phyloP scores from a whole-genome alignment of 768 basidiomycete genomes.

The Kwoniella heveanensis region DNA sequence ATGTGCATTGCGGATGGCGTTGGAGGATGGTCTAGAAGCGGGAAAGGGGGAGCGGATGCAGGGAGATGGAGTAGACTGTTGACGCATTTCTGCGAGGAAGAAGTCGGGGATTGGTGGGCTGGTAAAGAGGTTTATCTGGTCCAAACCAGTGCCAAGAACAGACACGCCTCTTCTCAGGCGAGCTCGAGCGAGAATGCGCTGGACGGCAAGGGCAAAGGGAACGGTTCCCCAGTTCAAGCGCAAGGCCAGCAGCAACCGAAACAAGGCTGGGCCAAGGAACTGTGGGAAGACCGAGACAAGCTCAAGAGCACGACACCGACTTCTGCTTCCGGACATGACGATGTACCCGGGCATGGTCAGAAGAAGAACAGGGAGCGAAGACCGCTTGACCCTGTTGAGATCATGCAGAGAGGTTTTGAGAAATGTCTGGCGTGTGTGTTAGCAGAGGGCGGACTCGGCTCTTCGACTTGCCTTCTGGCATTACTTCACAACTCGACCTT shows the following conservation, averaged over 20 bases:
- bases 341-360: constrained; percentile 1
- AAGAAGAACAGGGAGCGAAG: constrained; percentile 25
- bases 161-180: background rate
- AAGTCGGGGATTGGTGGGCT: constrained; percentile 46
- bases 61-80: constrained; percentile 65
- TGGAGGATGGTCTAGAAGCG: constrained; percentile 75
- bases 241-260: constrained; percentile 3
- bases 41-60: constrained; percentile 57
- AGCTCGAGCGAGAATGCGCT: background rate
- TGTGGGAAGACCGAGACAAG: constrained; percentile 15
- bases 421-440: constrained; percentile 55
- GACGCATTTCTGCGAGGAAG: constrained; percentile 70
- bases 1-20: constrained; percentile 96
- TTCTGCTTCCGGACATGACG: background rate
- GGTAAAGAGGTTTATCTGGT: constrained; percentile 36
- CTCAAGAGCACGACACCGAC: constrained; percentile 1
- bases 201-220: background rate
- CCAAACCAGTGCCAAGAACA: constrained; percentile 3
- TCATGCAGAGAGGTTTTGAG: constrained; percentile 61
- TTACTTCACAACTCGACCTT: constrained; percentile 54
- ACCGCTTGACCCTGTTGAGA: constrained; percentile 58
- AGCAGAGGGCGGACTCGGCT: constrained; percentile 59
- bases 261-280: constrained; percentile 58
- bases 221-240: background rate
- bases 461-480: constrained; percentile 59